Conservation (phyloP, 208 protist genomes). For the Trypanosoma lewisi region DNA sequence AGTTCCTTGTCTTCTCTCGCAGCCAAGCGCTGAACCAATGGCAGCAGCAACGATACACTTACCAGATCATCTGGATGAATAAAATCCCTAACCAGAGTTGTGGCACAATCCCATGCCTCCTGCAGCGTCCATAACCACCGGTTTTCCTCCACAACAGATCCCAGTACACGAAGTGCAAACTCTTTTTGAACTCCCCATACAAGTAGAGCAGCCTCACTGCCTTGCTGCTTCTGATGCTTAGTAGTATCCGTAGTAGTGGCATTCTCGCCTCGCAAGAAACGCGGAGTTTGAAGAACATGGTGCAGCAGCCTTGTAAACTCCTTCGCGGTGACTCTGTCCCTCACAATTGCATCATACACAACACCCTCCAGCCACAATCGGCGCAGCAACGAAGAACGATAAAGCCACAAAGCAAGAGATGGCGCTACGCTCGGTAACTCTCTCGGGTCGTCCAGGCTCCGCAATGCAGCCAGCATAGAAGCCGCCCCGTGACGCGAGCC, state of each 20-base stretch:
- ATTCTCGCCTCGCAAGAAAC: background rate
- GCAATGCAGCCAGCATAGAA: background rate
- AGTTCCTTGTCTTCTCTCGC: background rate
- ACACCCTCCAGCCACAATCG: conserved; percentile 20
- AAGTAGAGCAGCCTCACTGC: conserved; percentile 4
- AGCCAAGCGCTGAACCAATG: conserved; percentile 2
- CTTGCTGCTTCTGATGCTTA: too few species aligned
- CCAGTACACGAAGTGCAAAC: conserved; percentile 7
- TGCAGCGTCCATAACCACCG: conserved; percentile 8
- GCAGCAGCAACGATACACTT: conserved; percentile 12
- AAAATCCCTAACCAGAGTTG: conserved; percentile 12
- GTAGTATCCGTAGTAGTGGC: background rate
- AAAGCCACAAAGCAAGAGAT: conserved; percentile 20
- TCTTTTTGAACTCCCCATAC: conserved; percentile 19
- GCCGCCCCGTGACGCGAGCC: background rate
- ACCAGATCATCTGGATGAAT: conserved; percentile 21
- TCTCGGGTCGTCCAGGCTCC: background rate
- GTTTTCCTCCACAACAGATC: background rate
- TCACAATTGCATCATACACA: conserved; percentile 14
- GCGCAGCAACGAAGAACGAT: conserved; percentile 12
- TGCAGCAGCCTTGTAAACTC: conserved; percentile 10
- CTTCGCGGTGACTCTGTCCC: background rate
- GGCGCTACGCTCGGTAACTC: background rate
- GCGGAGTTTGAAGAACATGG: conserved; percentile 2
- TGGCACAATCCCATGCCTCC: conserved; percentile 22